Base-by-base conservation (phyloP, 208 protist genomes). In the Acanthamoeba royreba region DNA sequence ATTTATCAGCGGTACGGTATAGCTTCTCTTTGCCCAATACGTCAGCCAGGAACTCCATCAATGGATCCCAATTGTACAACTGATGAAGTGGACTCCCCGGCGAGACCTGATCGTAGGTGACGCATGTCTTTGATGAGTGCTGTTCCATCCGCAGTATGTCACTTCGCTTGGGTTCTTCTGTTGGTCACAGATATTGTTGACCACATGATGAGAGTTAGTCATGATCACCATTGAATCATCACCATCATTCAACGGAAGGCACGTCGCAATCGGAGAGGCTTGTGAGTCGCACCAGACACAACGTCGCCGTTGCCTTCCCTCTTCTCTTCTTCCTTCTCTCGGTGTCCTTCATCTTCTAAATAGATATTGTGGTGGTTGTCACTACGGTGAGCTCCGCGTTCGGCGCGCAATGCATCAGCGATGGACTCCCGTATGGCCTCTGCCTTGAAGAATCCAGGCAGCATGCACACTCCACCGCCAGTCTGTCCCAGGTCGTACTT, bases 341-440 rank as follows among this genome's bases (percentile, higher is more conserved):
- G 3, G 69, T 77, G 66, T 8, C 19, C n/a, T 77, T 46, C 46
- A 1, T 69, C 47, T 63, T 90, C 83, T 1, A 90, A 33, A 31
- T 90, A 90, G n/a, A 90, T 40, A 49, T 90, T 90, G 83, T 90
- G 83, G 9, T 55, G 33, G 83, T 90, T 90, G 52, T 90, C 46
- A 38, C 83, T 90, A 15, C 40, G 46, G 46, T 43, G 63, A 28
- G 83, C 83, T 2, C 25, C 25, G 2, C 47, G 47, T n/a, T 69
- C 35, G 1, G 40, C 83, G 25, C 25, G 8, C 52, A 90, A 22
- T 0, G 40, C 83, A 33, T 90, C 83, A 5, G n/a, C 83, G 46
- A 66, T 43, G 53, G 47, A 49, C 7, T 43, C 8, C 46, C 33
- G 9, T 25, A 90, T 66, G 83, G 47, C 52, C 35, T 43, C 83